A percentile compares a stretch with the other conserved stretches of the same genome.
These are phyloP conservation scores for Alnus rubra DNA, from an alignment of 306 rosid species.

Conservation along the genomic window DNA sequence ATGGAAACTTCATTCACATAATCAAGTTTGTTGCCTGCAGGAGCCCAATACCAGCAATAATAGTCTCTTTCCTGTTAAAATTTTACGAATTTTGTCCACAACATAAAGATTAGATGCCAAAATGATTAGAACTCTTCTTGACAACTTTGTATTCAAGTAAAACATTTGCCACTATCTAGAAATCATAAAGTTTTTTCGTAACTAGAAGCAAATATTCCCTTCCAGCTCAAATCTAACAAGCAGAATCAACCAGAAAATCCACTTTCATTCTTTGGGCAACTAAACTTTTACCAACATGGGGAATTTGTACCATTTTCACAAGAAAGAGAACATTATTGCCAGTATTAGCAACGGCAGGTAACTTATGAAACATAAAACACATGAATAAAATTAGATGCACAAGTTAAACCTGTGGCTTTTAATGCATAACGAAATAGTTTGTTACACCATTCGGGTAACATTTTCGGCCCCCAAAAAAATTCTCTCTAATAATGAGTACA, in stretches of 20 bases:
- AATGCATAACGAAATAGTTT: background rate
- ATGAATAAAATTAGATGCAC: background rate
- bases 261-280: background rate
- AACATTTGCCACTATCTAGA: background rate
- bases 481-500: no score
- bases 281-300: background rate
- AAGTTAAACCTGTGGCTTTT: background rate
- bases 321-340: background rate
- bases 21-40: background rate
- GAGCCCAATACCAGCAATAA: background rate
- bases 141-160: background rate
- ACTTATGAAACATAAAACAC: background rate
- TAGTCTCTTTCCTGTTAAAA: background rate
- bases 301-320: background rate
- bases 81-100: background rate
- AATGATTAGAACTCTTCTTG: background rate
- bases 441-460: background rate
- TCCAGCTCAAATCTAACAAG: background rate
- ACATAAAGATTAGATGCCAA: background rate
- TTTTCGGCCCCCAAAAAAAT: background rate
- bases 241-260: background rate
- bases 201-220: background rate
- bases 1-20: background rate
- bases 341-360: background rate
- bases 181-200: background rate